phyloP scores from a whole-genome alignment of 352 stramenopile species.

The Thraustotheca clavata region DNA sequence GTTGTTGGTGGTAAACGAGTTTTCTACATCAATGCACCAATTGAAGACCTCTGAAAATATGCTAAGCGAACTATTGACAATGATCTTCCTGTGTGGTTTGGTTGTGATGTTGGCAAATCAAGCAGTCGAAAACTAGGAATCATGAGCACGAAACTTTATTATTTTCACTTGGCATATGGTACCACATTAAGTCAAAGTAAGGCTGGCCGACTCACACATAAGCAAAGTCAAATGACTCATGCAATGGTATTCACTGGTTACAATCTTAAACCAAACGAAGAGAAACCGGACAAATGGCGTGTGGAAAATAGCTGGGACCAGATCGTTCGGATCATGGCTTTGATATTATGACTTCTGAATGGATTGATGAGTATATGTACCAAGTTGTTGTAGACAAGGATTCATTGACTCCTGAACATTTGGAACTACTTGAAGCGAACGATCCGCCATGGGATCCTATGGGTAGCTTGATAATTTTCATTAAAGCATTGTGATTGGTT shows the following conservation, averaged over 20 bases:
- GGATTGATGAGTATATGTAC: conserved; percentile 29
- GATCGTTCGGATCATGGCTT: conserved; percentile 26
- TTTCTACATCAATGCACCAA: conserved; percentile 22
- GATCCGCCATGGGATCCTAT: conserved; percentile 22
- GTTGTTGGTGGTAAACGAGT: conserved; percentile 22
- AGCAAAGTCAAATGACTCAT: conserved; percentile 27
- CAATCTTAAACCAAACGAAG: conserved; percentile 20
- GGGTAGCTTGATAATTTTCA: background rate
- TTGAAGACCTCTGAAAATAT: conserved; percentile 24
- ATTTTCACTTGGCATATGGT: conserved; percentile 22
- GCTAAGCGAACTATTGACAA: conserved; percentile 21
- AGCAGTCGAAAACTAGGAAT: conserved; percentile 17
- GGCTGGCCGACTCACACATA: conserved; percentile 24
- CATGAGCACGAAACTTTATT: conserved; percentile 21
- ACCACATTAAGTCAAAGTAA: conserved; percentile 20
- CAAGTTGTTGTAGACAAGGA: conserved; percentile 26
- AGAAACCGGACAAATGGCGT: conserved; percentile 22
- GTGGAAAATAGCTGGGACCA: conserved; percentile 26
- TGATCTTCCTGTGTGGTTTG: conserved; percentile 25
- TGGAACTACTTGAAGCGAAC: conserved; percentile 9
- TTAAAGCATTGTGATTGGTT: background rate
- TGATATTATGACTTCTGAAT: conserved; percentile 26
- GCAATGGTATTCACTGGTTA: conserved; percentile 29
- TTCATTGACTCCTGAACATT: conserved; percentile 2
- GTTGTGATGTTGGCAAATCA: conserved; percentile 25